Evolutionary conservation across 805 yeast species (phyloP), one percentile per base, ranked within the genome.

Genomic region (Hemisphaericaspora nanyangensis): DNA sequence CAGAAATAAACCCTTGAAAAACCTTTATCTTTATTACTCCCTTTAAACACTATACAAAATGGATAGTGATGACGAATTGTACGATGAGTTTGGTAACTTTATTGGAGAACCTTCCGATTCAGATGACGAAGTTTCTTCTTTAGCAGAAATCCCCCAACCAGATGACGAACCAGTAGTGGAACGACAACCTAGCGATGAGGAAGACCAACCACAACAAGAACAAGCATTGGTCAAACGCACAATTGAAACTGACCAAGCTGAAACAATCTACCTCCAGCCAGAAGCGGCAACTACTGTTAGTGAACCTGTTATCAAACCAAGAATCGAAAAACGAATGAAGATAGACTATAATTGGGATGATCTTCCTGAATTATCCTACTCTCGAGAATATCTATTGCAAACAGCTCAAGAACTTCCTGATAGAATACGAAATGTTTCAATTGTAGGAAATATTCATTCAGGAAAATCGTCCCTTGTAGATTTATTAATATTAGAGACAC

Each of bases 381-480:
- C 83, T 6, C 71, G 85, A 38, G 76, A 77, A 4, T 91, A 81
- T 48, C 68, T 87, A 69, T 49, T 68, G 16, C 64, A 72, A 4
- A 48, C 77, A 34, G 52, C 79, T 48, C 40, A 61, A 5, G 44
- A 49, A 7, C 49, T 77, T 1, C 88, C 95, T 0, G 79, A 77
- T 11, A 79, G 82, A 47, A 70, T 82, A 7, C 71, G 95, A 34
- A 90, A 85, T 57, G 63, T 90, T 13, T 84, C 90, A 0, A 48
- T 93, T 1, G 77, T 81, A n/a, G 99, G 99, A 0, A 77, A 80
- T 31, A 55, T 85, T 1, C 85, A 86, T 49, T 80, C 87, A 5
- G 99, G 99, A 1, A 93, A 93, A 61, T 85, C 98, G 0, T 70
- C 87, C 0, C 61, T 90, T 1, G 48, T 86, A 3, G 96, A 91